A percentile compares a stretch with the other conserved stretches of the same genome.
phyloP scores from a whole-genome alignment of 169 alveolate genomes.

The Cryptosporidium ryanae region DNA sequence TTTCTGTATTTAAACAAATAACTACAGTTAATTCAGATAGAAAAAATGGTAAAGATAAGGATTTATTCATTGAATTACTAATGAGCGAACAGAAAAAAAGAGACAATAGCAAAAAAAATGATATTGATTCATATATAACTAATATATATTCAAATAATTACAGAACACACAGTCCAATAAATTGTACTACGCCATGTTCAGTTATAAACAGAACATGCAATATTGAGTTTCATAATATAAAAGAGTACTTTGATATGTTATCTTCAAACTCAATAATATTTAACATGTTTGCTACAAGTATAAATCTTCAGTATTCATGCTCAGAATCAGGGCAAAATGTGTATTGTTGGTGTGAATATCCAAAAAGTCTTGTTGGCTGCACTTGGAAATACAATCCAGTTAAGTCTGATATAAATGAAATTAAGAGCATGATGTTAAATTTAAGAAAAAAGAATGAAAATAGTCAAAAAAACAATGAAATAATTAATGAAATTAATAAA shows the following conservation, averaged over 20 bases:
- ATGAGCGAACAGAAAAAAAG: neutral
- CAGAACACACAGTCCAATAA: slow-evolving; percentile 44
- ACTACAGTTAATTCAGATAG: neutral
- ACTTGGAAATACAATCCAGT: slow-evolving; percentile 42
- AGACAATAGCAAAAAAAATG: neutral
- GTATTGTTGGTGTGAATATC: slow-evolving; percentile 65
- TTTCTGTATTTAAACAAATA: slow-evolving; percentile 23
- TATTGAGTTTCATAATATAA: slow-evolving; percentile 60
- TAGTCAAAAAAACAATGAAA: neutral
- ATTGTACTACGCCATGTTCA: slow-evolving; percentile 66
- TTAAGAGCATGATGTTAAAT: slow-evolving; percentile 6
- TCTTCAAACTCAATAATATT: slow-evolving; percentile 57
- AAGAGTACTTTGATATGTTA: slow-evolving; percentile 31
- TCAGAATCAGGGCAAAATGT: neutral
- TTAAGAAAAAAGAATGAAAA: neutral
- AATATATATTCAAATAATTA: slow-evolving; percentile 27
- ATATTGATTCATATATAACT: neutral
- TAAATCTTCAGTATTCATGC: slow-evolving; percentile 27
- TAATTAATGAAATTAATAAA: neutral
- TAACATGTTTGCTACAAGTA: slow-evolving; percentile 62
- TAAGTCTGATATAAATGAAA: slow-evolving; percentile 19
- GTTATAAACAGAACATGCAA: slow-evolving; percentile 53
- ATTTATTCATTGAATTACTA: slow-evolving; percentile 19
- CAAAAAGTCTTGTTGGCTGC: slow-evolving; percentile 45
- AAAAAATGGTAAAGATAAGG: neutral